Evolutionary conservation across 73 alveolate genomes (phyloP), one percentile per base, ranked within the genome.

Genomic region (Paramecium pentaurelia): DNA sequence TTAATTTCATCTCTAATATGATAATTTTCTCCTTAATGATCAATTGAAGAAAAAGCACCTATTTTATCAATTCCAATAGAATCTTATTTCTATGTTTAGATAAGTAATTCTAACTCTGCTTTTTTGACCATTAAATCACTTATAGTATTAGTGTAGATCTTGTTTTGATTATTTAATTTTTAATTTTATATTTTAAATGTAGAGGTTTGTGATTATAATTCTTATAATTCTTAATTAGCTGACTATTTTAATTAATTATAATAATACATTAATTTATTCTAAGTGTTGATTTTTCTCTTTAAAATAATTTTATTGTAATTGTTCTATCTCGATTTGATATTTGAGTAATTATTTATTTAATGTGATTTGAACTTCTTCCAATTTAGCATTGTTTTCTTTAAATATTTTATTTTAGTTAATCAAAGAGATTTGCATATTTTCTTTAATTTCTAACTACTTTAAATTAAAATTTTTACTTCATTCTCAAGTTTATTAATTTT

Each of bases 391-490:
- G 14, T 25, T 14, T 7, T 64, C 84, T 64, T 28, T 32, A 9
- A 64, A 32, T 3, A 25, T 22, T 34, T 64, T 64, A 32, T 32
- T 64, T 64, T 64, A 32, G 30, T 64, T 64, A 1, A 64, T 64
- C 2, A 32, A 27, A 2, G 84, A 32, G 1, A 64, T 64, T 14
- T 64, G 3, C 27, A 12, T 10, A 3, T 64, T 64, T n/a, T 64
- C 84, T 14, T 64, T 64, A 64, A 64, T 64, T 28, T 64, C 84
- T 64, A 64, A 28, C 84, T 64, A 64, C 84, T 64, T 64, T 64
- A 64, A 34, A 32, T 12, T 64, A 11, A 14, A 64, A 64, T 27
- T 32, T 12, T 64, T 64, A 64, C 84, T 32, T 64, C 84, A 64
- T 64, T 64, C 27, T 64, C 84, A 5, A 64, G 12, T 28, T 64